phyloP scores from a whole-genome alignment of 208 protist species.

The Balamuthia mandrillaris region DNA sequence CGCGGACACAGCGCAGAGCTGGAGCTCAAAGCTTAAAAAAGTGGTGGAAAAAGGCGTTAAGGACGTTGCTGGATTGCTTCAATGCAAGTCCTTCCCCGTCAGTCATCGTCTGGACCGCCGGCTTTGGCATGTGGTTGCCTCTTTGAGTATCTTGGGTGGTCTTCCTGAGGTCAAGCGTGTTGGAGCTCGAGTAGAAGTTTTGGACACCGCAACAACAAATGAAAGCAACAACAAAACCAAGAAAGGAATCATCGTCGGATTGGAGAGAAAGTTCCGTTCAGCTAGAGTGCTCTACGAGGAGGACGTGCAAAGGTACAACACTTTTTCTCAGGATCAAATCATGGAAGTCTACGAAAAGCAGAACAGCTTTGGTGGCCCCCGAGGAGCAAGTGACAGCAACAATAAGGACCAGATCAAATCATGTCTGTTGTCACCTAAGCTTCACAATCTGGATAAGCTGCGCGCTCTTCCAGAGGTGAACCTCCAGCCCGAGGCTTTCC shows the following conservation, averaged over 20 bases:
- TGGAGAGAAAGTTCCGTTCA: background rate
- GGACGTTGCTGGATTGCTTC: background rate
- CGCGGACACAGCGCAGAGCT: background rate
- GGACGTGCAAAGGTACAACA: too few relatives aligned
- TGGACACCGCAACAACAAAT: background rate
- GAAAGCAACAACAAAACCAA: background rate
- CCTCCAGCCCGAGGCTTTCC: background rate
- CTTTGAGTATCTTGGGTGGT: background rate
- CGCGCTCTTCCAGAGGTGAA: background rate
- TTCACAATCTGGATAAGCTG: background rate
- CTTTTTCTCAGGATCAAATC: too few relatives aligned
- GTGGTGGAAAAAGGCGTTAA: background rate
- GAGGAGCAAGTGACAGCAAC: too few relatives aligned
- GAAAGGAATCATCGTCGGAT: background rate
- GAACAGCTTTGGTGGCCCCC: too few relatives aligned
- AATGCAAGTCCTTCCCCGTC: slow-evolving; percentile 10
- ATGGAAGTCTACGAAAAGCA: too few relatives aligned
- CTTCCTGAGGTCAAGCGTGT: slow-evolving; percentile 9
- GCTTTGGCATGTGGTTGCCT: background rate
- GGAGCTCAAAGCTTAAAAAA: background rate
- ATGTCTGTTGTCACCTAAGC: background rate
- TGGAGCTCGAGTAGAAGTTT: slow-evolving; percentile 1
- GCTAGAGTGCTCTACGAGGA: slow-evolving; percentile 4
- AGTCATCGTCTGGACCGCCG: background rate
- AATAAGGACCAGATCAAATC: background rate